These are phyloP conservation scores for Lithospermum erythrorhizon DNA, from an alignment of 257 asterid species.

Conservation along the genomic window DNA sequence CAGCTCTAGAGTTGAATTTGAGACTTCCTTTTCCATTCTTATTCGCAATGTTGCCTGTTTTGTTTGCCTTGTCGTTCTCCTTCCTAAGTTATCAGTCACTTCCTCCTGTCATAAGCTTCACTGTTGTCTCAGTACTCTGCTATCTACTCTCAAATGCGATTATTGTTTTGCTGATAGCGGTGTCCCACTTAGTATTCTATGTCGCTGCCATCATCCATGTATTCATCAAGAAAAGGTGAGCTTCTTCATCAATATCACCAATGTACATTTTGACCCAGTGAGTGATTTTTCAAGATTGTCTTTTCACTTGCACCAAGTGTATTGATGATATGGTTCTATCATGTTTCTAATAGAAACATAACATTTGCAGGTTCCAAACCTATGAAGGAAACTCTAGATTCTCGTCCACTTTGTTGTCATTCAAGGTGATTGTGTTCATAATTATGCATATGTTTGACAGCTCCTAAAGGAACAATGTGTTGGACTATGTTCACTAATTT, in stretches of 20 bases:
- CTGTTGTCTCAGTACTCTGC: slow-evolving; percentile 51
- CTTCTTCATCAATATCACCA: background rate
- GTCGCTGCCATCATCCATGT: slow-evolving; percentile 48
- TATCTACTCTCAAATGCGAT: slow-evolving; percentile 74
- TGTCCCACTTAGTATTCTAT: slow-evolving; percentile 55
- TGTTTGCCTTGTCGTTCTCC: slow-evolving; percentile 45
- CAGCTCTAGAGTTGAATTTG: slow-evolving; percentile 81
- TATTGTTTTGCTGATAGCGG: slow-evolving; percentile 43
- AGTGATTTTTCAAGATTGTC: background rate
- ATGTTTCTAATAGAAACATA: background rate
- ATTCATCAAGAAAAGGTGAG: slow-evolving; percentile 70
- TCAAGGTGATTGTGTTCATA: slow-evolving; percentile 39
- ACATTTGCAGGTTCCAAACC: slow-evolving; percentile 56
- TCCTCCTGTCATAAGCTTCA: slow-evolving; percentile 58
- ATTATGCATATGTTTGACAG: background rate
- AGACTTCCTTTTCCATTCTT: slow-evolving; percentile 55
- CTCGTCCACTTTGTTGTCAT: slow-evolving; percentile 40
- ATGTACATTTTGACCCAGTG: slow-evolving; percentile 1
- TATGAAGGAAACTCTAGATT: slow-evolving; percentile 45
- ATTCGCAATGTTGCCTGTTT: slow-evolving; percentile 46
- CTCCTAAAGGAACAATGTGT: background rate
- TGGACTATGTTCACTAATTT: background rate
- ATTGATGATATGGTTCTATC: background rate
- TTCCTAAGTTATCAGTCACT: slow-evolving; percentile 41
- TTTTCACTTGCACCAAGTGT: background rate